Base-by-base conservation (phyloP, 352 stramenopile species). In the Halophytophthora polymorphica region DNA sequence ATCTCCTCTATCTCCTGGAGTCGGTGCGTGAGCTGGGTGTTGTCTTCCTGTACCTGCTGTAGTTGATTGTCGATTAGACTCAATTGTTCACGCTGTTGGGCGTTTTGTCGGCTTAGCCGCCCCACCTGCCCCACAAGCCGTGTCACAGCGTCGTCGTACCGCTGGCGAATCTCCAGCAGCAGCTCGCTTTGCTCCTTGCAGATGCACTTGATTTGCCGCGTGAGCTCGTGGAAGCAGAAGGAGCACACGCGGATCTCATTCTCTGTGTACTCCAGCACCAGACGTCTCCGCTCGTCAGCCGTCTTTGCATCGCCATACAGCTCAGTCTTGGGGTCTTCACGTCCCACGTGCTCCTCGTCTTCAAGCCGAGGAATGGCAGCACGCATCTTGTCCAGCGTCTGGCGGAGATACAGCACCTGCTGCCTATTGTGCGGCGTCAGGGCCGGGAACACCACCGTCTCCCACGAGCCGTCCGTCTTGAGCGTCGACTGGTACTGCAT, bases 111-210 rank as follows among this genome's bases (percentile, higher is more conserved):
- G 19, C 60, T 25, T 21, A 72, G 47, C 19, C 44, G 11, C 12
- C 51, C 21, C 0, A 74, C 15, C 7, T 68, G 59, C 7, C 49
- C 33, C 11, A 77, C 45, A 29, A 73, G 23, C 0, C 66, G 66
- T 12, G 33, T 12, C 10, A 83, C 40, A 5, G 56, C 63, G 8
- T 58, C 56, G 42, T 87, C 71, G 50, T 88, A 87, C 19, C 66
- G 70, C 11, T 61, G 51, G 1, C 72, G 69, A 18, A 88, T 80
- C 38, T 88, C 77, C n/a, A 61, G 42, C 15, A 90, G 48, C 10
- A 90, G 52, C 38, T 86, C 77, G 49, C 78, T 86, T 47, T 93
- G 82, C 58, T 93, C 82, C 38, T 72, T 78, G 54, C 79, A 90
- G 48, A 89, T 84, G 40, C 59, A 90, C 48, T 79, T 77, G 46